phyloP scores from a whole-genome alignment of 495 filamentous ascomycete species.

The Penicillium macrosclerotiorum region DNA sequence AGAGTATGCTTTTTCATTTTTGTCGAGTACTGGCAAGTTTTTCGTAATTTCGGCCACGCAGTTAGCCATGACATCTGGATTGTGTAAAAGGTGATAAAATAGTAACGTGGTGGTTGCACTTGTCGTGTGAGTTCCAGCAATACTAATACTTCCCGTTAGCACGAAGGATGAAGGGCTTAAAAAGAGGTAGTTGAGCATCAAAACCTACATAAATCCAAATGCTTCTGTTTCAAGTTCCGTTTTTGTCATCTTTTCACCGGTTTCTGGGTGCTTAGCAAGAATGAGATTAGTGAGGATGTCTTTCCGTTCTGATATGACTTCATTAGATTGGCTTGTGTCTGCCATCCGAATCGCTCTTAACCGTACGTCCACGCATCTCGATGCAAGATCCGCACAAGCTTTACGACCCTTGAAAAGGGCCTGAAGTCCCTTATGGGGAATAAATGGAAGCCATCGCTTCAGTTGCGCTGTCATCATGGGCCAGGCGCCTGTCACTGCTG shows the following conservation, averaged over 20 bases:
- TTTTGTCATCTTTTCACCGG: slow-evolving; percentile 2
- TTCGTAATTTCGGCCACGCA: slow-evolving; percentile 11
- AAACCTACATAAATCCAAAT: slow-evolving; percentile 13
- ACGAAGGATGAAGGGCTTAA: too few relatives aligned
- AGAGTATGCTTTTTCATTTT: slow-evolving; percentile 5
- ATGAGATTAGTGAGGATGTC: slow-evolving; percentile 14
- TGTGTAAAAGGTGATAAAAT: slow-evolving; percentile 8
- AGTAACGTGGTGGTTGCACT: slow-evolving; percentile 10
- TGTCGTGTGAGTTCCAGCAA: slow-evolving; percentile 12
- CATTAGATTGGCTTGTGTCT: neutral
- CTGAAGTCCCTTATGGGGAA: slow-evolving; percentile 8
- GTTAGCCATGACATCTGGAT: neutral
- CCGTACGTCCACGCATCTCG: slow-evolving; percentile 4
- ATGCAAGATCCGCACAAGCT: slow-evolving; percentile 9
- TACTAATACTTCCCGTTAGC: neutral
- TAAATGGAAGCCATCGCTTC: slow-evolving; percentile 10
- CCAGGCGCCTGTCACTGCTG: slow-evolving; percentile 12
- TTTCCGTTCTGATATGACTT: neutral
- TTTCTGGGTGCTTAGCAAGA: slow-evolving; percentile 10
- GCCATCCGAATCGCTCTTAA: slow-evolving; percentile 2
- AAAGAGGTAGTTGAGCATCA: too few relatives aligned
- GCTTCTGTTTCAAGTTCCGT: slow-evolving; percentile 11
- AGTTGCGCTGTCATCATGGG: slow-evolving; percentile 7
- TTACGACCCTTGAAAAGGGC: slow-evolving; percentile 5
- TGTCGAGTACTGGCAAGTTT: neutral